phyloP scores from a whole-genome alignment of 2,329 filamentous ascomycete genomes.

The Dactylonectria estremocensis region DNA sequence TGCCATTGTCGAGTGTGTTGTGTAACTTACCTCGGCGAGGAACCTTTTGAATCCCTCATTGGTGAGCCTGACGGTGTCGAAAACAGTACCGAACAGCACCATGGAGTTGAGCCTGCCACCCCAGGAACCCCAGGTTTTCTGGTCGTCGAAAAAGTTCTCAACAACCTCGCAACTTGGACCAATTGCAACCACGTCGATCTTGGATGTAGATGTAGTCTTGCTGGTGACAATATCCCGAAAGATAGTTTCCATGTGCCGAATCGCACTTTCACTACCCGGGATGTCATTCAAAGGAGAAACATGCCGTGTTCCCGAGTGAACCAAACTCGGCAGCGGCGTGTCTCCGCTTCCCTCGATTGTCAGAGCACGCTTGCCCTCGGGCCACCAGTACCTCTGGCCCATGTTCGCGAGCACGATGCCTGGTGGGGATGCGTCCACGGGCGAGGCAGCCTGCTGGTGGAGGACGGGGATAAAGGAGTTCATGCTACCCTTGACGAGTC shows the following conservation, averaged over 20 bases:
- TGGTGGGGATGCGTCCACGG: constrained; percentile 56
- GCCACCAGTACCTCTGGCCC: constrained; percentile 84
- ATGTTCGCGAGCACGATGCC: constrained; percentile 84
- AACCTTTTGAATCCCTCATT: constrained; percentile 65
- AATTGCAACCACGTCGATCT: constrained; percentile 80
- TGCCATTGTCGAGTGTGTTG: background rate
- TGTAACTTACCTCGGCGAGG: constrained; percentile 62
- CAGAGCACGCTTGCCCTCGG: constrained; percentile 72
- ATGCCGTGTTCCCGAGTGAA: constrained; percentile 69
- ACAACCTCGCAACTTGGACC: constrained; percentile 75
- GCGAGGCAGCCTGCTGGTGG: constrained; percentile 52
- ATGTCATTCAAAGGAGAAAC: constrained; percentile 73
- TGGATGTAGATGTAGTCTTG: constrained; percentile 64
- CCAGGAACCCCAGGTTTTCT: constrained; percentile 66
- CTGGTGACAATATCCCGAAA: constrained; percentile 74
- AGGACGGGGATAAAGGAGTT: constrained; percentile 73
- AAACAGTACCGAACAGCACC: constrained; percentile 65
- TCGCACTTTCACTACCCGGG: constrained; percentile 68
- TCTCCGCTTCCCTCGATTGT: constrained; percentile 70
- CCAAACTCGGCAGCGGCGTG: constrained; percentile 74
- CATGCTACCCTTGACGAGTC: constrained; percentile 79
- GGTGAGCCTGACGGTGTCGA: constrained; percentile 56
- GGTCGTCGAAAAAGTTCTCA: constrained; percentile 70
- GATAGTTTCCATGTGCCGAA: constrained; percentile 76
- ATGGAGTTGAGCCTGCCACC: constrained; percentile 63